Evolutionary conservation across 192 early-diverging fungal genomes (phyloP).

Genomic region (Polychytrium aggregatum): DNA sequence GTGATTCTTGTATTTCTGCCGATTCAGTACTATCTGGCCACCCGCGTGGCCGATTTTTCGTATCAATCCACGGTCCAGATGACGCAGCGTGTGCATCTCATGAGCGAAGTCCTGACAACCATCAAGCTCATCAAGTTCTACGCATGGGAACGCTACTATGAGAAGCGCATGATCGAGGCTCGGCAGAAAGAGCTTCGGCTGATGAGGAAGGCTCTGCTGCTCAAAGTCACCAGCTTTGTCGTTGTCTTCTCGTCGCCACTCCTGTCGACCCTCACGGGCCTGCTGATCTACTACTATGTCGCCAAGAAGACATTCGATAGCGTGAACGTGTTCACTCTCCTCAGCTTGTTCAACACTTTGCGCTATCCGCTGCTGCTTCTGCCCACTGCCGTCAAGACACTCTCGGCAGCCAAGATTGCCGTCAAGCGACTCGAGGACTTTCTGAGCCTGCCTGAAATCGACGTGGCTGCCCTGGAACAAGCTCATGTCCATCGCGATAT

Average conservation of each 20-base stretch:
- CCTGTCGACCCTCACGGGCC: conserved; percentile 29
- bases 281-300: conserved; percentile 14
- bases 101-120: conserved; percentile 60
- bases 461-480: conserved; percentile 2
- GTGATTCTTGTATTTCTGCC: conserved; percentile 41
- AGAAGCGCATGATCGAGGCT: conserved; percentile 34
- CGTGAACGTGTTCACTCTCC: conserved; percentile 40
- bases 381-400: conserved; percentile 48
- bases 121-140: conserved; percentile 76
- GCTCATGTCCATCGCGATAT: conserved; percentile 2
- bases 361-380: conserved; percentile 58
- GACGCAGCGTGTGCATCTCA: conserved; percentile 59
- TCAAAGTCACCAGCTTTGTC: conserved; percentile 46
- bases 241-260: conserved; percentile 57
- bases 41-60: conserved; percentile 29
- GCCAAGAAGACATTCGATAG: conserved; percentile 12
- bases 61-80: conserved; percentile 43
- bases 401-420: conserved; percentile 16
- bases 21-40: conserved; percentile 48
- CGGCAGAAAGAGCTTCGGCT: conserved; percentile 40
- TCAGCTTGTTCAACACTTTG: conserved; percentile 62
- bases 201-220: conserved; percentile 30
- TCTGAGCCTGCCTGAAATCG: conserved; percentile 48
- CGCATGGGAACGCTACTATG: conserved; percentile 58
- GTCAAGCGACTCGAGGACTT: conserved; percentile 48